Evolutionary conservation across 208 protist genomes (phyloP).

Genomic region (Vickermania ingenoplastis): DNA sequence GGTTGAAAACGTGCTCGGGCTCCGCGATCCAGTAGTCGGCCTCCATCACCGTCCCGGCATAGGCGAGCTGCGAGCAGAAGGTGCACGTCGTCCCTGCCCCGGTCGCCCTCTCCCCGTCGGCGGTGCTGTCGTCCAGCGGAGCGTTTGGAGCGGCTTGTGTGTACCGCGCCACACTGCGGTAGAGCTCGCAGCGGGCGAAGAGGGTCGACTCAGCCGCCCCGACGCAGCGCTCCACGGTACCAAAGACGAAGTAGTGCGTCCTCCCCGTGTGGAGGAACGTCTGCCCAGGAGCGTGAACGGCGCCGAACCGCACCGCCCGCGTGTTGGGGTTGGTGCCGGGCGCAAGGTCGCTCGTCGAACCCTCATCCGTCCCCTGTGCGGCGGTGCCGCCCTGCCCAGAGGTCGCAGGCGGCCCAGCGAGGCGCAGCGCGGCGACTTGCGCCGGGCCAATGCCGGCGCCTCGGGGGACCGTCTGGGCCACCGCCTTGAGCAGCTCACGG

Average conservation of each 20-base stretch:
- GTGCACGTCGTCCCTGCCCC: not conserved
- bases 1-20: slow-evolving; percentile 56
- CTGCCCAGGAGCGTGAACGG: not conserved
- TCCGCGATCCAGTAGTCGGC: slow-evolving; percentile 31
- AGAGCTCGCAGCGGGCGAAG: slow-evolving; percentile 37
- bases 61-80: slow-evolving; percentile 57
- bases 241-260: slow-evolving; percentile 30
- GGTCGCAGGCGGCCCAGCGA: not conserved
- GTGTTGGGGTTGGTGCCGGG: not conserved
- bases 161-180: not conserved
- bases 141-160: not conserved
- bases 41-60: slow-evolving; percentile 20
- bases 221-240: slow-evolving; percentile 44
- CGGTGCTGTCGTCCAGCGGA: not conserved
- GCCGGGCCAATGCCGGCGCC: not conserved
- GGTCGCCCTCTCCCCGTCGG: not conserved
- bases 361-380: not conserved
- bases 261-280: not conserved
- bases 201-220: slow-evolving; percentile 32
- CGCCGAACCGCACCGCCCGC: not conserved
- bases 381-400: not conserved
- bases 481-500: not conserved
- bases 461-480: not conserved
- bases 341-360: not conserved
- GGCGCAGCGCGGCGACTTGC: not conserved